Evolutionary conservation across 1,284 basidiomycete genomes (phyloP), one percentile per base, ranked within the genome.

Genomic region (Coniferiporia weirii): DNA sequence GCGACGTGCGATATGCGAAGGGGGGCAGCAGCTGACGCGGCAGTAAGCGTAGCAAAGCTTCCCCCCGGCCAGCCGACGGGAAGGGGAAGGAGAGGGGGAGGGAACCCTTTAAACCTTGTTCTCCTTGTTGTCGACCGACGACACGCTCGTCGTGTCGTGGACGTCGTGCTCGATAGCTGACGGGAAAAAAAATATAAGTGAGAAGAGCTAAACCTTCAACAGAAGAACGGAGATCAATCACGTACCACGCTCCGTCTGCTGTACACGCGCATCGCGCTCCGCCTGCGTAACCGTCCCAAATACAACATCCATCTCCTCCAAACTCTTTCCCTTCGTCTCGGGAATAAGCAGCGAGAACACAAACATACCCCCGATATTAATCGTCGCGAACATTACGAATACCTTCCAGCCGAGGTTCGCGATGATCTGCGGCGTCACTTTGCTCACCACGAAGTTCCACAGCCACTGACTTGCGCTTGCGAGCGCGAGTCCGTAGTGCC

Each of bases 231-330:
- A 27, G 5, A 27, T n/a, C n/a, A n/a, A n/a, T n/a, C 27, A 63
- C 66, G 59, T 52, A 75, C 77, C 76, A 57, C 68, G 73, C 64
- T 64, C 50, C 15, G 57, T 74, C 64, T 70, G 73, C 50, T 71
- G 72, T 60, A 89, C 84, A 58, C 84, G 75, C 3, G 75, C 79
- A 52, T 75, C 73, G 57, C 87, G 81, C 64, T 83, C 68, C 65
- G 84, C 84, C 22, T 73, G 75, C 20, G 77, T 77, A 27, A 90
- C 78, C 0, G 84, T 66, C 2, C 89, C 90, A 66, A 93, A 92
- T 63, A 93, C 78, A 66, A 92, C 71, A 69, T 93, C 90, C 88
- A 92, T 90, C 66, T 88, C 85, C 67, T 89, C 87, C 63, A 91
- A 72, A 66, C 80, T 83, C 58, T 80, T 79, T 7, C 87, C 87